Percentiles rank a stretch among this genome's conserved stretches.
phyloP scores from a whole-genome alignment of 2,329 filamentous ascomycete species.

The Scedosporium dehoogii region DNA sequence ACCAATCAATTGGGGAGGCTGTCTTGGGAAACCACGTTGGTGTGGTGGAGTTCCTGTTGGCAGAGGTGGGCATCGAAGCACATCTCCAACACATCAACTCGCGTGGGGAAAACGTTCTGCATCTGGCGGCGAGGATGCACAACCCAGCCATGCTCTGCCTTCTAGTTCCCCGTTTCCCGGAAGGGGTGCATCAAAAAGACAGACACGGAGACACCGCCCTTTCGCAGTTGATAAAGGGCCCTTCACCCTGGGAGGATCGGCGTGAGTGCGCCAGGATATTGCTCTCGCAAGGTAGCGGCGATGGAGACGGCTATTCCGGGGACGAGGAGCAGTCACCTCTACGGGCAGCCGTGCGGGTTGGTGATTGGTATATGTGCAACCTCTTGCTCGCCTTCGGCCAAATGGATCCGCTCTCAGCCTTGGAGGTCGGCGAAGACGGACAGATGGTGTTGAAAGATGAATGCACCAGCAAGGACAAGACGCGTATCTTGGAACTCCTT shows the following conservation, averaged over 20 bases:
- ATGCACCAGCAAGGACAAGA: too few species aligned
- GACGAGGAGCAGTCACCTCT: too few species aligned
- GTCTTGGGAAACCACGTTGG: not conserved
- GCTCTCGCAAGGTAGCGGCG: not conserved
- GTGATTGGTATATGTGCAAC: too few species aligned
- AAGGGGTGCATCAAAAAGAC: not conserved
- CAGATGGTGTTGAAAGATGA: too few species aligned
- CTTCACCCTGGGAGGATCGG: not conserved
- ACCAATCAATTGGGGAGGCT: not conserved
- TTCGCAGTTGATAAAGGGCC: not conserved
- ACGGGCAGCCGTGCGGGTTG: too few species aligned
- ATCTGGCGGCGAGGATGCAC: not conserved
- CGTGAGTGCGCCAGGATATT: not conserved
- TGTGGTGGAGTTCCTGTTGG: not conserved
- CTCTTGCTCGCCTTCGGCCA: too few species aligned
- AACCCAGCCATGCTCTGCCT: not conserved
- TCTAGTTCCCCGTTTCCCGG: not conserved
- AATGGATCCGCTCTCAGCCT: too few species aligned
- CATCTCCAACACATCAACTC: not conserved
- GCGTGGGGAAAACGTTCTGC: not conserved
- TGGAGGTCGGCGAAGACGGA: too few species aligned
- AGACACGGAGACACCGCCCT: not conserved
- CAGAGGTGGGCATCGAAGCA: not conserved
- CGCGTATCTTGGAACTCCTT: too few species aligned
- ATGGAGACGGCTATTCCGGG: too few species aligned